These are phyloP conservation scores for Hypomyces rosellus DNA, from an alignment of 2,329 filamentous ascomycete genomes.

Conservation along the genomic window DNA sequence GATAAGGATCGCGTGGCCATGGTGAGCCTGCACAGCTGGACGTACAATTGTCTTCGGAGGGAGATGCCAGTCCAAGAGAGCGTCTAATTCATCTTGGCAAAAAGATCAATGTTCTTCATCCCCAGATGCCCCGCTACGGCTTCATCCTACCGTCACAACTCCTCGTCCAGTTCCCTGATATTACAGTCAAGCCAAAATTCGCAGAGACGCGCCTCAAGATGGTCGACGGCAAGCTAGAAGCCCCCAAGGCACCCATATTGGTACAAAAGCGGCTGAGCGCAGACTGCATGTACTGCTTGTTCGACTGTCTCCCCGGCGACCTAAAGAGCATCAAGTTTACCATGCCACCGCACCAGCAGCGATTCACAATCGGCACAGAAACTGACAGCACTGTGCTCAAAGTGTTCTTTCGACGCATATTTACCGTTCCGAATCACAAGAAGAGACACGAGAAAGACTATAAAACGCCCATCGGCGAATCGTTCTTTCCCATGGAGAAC, in stretches of 20 bases:
- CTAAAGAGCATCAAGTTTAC: neutral
- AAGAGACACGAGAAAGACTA: too few relatives aligned
- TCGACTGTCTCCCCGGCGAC: neutral
- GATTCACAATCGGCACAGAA: neutral
- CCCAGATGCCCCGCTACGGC: conserved; percentile 22
- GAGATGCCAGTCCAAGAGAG: neutral
- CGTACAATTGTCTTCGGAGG: conserved; percentile 26
- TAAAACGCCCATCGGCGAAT: too few relatives aligned
- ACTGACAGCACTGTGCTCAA: too few relatives aligned
- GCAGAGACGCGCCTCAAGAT: too few relatives aligned
- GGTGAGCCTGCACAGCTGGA: conserved; percentile 33
- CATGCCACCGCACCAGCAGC: neutral
- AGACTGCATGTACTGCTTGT: neutral
- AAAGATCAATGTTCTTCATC: too few relatives aligned
- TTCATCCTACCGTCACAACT: conserved; percentile 25
- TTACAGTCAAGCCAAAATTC: conserved; percentile 6
- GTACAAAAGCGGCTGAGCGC: neutral
- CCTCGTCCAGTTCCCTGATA: conserved; percentile 23
- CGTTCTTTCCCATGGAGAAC: too few relatives aligned
- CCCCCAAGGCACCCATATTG: neutral
- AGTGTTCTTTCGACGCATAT: too few relatives aligned
- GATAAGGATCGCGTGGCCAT: conserved; percentile 16
- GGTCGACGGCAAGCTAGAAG: neutral
- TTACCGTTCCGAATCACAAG: too few relatives aligned
- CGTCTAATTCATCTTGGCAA: too few relatives aligned